Conservation (phyloP, 257 asterid species). For the Misopates orontium region DNA sequence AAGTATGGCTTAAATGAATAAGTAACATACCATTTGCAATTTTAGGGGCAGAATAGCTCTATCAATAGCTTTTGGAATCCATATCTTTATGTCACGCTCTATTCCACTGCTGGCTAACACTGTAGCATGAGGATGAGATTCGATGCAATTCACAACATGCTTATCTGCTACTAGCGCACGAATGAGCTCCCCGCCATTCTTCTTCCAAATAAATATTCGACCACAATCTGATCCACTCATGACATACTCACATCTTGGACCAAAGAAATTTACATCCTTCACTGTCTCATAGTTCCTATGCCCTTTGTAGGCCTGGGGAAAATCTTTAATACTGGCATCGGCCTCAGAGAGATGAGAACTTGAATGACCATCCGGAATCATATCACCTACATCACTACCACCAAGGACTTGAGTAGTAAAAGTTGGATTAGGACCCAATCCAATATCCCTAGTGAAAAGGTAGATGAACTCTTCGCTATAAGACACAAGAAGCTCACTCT, state of each 20-base stretch:
- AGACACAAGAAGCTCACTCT: slow-evolving; percentile 89
- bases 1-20: too few species aligned
- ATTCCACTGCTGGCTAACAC: slow-evolving; percentile 82
- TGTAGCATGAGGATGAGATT: slow-evolving; percentile 70
- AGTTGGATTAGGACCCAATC: slow-evolving; percentile 56
- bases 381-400: slow-evolving; percentile 35
- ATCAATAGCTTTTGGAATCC: slow-evolving; percentile 74
- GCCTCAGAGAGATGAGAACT: slow-evolving; percentile 32
- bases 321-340: slow-evolving; percentile 34
- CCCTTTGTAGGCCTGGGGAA: slow-evolving; percentile 82
- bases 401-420: slow-evolving; percentile 38
- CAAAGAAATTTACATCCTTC: slow-evolving; percentile 82
- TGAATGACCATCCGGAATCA: slow-evolving; percentile 22
- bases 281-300: slow-evolving; percentile 75
- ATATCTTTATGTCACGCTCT: slow-evolving; percentile 68
- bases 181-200: slow-evolving; percentile 70
- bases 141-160: slow-evolving; percentile 71
- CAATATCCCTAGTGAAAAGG: slow-evolving; percentile 70
- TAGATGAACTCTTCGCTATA: slow-evolving; percentile 72
- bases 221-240: slow-evolving; percentile 94
- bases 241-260: slow-evolving; percentile 83
- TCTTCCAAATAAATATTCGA: slow-evolving; percentile 84
- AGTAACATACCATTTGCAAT: slow-evolving; percentile 51
- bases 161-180: slow-evolving; percentile 82
- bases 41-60: slow-evolving; percentile 65